A percentile compares a stretch with the other conserved stretches of the same genome.
phyloP scores from a whole-genome alignment of 345 rosid genomes.

The Euphorbia lathyris region DNA sequence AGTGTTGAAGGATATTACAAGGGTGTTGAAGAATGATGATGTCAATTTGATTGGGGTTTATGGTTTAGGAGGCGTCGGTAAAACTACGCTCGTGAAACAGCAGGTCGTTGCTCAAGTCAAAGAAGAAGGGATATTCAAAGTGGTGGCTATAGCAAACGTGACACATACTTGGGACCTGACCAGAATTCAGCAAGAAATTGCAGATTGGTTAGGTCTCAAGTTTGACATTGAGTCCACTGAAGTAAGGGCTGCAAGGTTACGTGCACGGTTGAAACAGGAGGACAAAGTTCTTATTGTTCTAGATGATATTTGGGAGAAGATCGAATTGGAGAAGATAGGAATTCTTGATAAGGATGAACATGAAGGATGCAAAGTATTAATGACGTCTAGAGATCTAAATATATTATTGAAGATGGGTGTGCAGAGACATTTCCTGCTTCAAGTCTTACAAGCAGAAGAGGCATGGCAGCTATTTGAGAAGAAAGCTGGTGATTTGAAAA shows the following conservation, averaged over 20 bases:
- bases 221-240: background rate
- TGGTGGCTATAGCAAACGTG: conserved; percentile 6
- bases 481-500: conserved; percentile 1
- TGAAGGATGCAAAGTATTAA: conserved; percentile 25
- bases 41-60: conserved; percentile 2
- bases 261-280: background rate
- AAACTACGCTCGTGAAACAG: background rate
- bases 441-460: conserved; percentile 17
- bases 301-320: conserved; percentile 30
- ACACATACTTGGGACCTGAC: background rate
- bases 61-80: conserved; percentile 12
- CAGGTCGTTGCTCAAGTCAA: background rate
- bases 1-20: background rate
- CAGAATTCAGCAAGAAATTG: conserved; percentile 24
- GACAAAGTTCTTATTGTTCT: conserved; percentile 25
- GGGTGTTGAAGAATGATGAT: background rate
- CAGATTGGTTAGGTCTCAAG: background rate
- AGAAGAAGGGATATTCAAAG: background rate
- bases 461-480: conserved; percentile 31
- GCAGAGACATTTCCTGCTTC: conserved; percentile 1
- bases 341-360: conserved; percentile 23
- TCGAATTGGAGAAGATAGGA: conserved; percentile 28
- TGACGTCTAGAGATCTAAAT: conserved; percentile 21
- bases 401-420: conserved; percentile 24
- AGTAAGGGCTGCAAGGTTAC: conserved; percentile 3